Conservation (phyloP, 495 filamentous ascomycete species). For the Penicillium soppii region DNA sequence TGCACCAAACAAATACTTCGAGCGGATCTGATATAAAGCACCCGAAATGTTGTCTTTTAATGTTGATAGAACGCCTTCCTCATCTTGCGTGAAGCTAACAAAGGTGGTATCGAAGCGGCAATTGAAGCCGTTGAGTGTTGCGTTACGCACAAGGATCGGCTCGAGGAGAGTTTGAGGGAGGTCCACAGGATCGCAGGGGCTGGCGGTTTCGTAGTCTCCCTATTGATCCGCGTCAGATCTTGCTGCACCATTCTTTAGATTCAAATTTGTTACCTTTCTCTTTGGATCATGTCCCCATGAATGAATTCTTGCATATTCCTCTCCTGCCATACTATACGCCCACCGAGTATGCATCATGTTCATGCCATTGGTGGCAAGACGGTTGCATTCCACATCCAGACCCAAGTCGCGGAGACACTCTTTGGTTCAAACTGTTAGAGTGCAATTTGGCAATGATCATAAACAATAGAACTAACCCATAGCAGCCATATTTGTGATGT, state of each 20-base stretch:
- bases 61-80: slow-evolving; percentile 32
- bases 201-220: slow-evolving; percentile 53
- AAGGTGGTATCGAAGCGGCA: slow-evolving; percentile 46
- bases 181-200: slow-evolving; percentile 47
- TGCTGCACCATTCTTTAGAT: not conserved
- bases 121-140: slow-evolving; percentile 39
- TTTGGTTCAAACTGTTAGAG: slow-evolving; percentile 6
- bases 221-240: slow-evolving; percentile 4
- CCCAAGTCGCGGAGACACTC: slow-evolving; percentile 60
- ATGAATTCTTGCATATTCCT: slow-evolving; percentile 52
- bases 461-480: slow-evolving; percentile 26
- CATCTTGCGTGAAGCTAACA: slow-evolving; percentile 22
- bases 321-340: slow-evolving; percentile 53
- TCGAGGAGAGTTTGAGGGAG: slow-evolving; percentile 54
- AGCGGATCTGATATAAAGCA: slow-evolving; percentile 40
- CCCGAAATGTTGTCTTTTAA: slow-evolving; percentile 42
- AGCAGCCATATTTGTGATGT: slow-evolving; percentile 55
- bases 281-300: slow-evolving; percentile 53
- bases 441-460: not conserved
- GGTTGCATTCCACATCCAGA: slow-evolving; percentile 43
- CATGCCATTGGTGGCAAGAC: slow-evolving; percentile 35
- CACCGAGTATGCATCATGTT: slow-evolving; percentile 52
- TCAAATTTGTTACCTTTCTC: slow-evolving; percentile 25
- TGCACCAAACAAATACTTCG: slow-evolving; percentile 56
- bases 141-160: slow-evolving; percentile 48